Base-by-base conservation (phyloP, 2,329 filamentous ascomycete genomes). In the Beauveria rudraprayagi region DNA sequence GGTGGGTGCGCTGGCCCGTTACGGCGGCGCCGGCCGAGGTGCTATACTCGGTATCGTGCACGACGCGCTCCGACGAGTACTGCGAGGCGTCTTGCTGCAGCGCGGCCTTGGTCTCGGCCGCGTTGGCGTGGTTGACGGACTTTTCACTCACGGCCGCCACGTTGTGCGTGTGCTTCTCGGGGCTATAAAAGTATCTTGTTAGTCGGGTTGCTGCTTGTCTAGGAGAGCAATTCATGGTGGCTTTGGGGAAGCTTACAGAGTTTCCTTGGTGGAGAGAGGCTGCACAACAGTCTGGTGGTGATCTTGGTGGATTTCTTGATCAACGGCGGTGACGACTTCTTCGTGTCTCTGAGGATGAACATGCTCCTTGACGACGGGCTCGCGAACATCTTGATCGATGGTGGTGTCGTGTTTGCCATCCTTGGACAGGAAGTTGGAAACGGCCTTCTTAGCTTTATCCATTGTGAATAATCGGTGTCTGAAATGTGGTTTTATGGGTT, bases 201-300 rank as follows among this genome's bases (percentile, higher is more conserved):
- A 56, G 54, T 26, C 11, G 28, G 0, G 4, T 19, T 19, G 24
- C 17, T 19, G 24, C 17, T 37, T 2, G 34, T 14, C 34, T 34
- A 14, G 4, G 4, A 14, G 34, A 16, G 11, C 1, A 3, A 5
- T 7, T 2, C 11, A 54, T 22, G 47, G 19, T 40, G 81, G 60
- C 11, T 1, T 1, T 6, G 7, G 66, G 51, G 68, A 72, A 10
- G 78, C 77, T 67, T 83, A 83, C 64, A 78, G 73, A 61, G 62
- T 66, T 58, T 76, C 72, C 40, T 68, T 67, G 17, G 64, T 62
- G 14, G 66, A 50, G 26, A 91, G 74, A 0, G 87, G 87, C 73
- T 90, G 87, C 1, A 90, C 75, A 0, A 84, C 85, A 52, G 85
- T 88, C 71, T 90, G 86, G 70, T 89, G 84, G 67, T 90, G 87